A percentile compares a stretch with the other conserved stretches of the same genome.
Conservation (phyloP, 257 asterid species). For the Lycium barbarum region DNA sequence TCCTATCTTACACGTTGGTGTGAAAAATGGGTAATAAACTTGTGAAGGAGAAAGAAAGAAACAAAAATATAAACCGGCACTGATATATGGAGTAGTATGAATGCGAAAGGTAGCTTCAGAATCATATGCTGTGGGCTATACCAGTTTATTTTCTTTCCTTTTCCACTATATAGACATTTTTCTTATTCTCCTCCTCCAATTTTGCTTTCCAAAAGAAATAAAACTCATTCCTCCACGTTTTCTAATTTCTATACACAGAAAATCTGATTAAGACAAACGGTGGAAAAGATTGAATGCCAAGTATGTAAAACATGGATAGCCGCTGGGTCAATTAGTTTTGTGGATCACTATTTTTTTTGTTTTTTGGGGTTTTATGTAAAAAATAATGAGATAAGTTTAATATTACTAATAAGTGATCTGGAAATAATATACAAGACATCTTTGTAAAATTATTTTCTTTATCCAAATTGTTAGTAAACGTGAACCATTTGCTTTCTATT, state of each 20-base stretch:
- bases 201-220: neutral
- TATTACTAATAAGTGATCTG: no score
- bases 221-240: neutral
- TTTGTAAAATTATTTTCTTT: no score
- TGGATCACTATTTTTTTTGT: neutral
- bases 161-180: neutral
- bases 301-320: neutral
- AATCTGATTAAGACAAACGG: neutral
- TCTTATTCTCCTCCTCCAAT: neutral
- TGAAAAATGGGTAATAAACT: neutral
- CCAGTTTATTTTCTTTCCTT: neutral
- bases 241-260: neutral
- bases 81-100: neutral
- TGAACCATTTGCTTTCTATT: neutral
- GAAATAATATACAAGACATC: no score
- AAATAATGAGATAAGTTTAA: no score
- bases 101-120: conserved; percentile 17
- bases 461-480: no score
- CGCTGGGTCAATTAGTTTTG: neutral
- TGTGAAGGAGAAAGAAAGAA: conserved; percentile 21
- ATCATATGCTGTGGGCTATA: neutral
- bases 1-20: conserved; percentile 4
- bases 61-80: conserved; percentile 2
- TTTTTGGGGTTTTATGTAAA: neutral
- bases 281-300: neutral